Evolutionary conservation across 1,139 yeast genomes (phyloP).

Genomic region (Zygotorulaspora mrakii): DNA sequence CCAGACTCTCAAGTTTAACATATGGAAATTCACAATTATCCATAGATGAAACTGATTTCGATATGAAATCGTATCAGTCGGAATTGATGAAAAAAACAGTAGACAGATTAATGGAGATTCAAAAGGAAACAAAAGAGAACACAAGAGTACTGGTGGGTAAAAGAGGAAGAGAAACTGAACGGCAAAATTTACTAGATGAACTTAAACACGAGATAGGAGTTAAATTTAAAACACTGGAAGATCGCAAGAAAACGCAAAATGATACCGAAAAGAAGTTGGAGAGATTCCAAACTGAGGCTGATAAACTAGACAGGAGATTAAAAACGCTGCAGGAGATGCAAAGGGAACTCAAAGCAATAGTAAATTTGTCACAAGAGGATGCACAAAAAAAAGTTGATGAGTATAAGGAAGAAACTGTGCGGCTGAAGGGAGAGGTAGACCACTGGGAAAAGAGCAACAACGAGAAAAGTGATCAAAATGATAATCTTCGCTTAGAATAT

Average conservation of each 20-base stretch:
- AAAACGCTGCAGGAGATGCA: constrained; percentile 11
- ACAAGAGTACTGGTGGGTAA: constrained; percentile 35
- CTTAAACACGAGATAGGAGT: constrained; percentile 47
- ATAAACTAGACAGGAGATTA: constrained; percentile 26
- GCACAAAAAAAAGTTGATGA: constrained; percentile 18
- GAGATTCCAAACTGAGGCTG: constrained; percentile 42
- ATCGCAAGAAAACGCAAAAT: constrained; percentile 48
- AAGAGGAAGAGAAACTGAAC: constrained; percentile 45
- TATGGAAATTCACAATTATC: constrained; percentile 15
- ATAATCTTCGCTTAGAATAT: constrained; percentile 45
- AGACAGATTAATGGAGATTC: constrained; percentile 39
- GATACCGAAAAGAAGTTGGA: constrained; percentile 47
- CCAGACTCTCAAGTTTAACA: constrained; percentile 17
- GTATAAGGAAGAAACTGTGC: constrained; percentile 5
- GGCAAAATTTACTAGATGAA: constrained; percentile 50
- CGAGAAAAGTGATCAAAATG: constrained; percentile 40
- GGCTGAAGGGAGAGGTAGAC: constrained; percentile 19
- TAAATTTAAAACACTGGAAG: constrained; percentile 46
- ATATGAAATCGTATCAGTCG: constrained; percentile 40
- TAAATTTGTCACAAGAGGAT: constrained; percentile 12
- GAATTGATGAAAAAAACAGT: constrained; percentile 44
- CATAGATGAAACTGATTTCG: constrained; percentile 29
- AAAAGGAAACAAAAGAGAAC: constrained; percentile 34
- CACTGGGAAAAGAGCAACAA: constrained; percentile 35
- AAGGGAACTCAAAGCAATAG: constrained; percentile 13